Evolutionary conservation across 306 rosid species (phyloP).

Genomic region (Begonia masoniana): DNA sequence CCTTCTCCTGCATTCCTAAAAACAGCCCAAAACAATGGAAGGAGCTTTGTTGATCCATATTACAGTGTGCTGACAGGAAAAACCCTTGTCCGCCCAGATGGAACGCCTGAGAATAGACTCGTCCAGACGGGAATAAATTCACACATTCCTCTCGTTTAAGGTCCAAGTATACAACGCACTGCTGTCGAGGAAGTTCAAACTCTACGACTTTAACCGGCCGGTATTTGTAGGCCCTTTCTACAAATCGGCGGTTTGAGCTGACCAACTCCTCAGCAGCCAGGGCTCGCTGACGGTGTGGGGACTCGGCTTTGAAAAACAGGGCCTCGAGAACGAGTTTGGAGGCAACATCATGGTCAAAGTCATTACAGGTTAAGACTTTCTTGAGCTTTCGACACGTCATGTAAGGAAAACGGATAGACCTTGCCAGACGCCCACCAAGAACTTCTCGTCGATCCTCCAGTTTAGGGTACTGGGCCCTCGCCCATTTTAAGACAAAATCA

Average conservation of each 20-base stretch:
- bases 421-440: constrained; percentile 49
- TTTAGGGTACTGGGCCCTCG: constrained; percentile 46
- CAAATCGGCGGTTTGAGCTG: constrained; percentile 18
- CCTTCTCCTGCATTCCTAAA: constrained; percentile 37
- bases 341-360: constrained; percentile 66
- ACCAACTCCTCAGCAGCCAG: no score
- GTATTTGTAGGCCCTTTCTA: constrained; percentile 35
- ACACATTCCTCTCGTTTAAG: constrained; percentile 72
- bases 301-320: constrained; percentile 14
- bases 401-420: constrained; percentile 65
- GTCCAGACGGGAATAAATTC: neutral
- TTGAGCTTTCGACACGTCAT: constrained; percentile 74
- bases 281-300: constrained; percentile 64
- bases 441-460: constrained; percentile 69
- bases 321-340: constrained; percentile 74
- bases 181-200: constrained; percentile 74
- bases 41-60: constrained; percentile 85
- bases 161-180: constrained; percentile 78
- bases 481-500: constrained; percentile 80
- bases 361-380: constrained; percentile 65
- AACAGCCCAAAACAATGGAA: constrained; percentile 87
- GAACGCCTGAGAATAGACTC: no score
- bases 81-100: constrained; percentile 41
- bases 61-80: constrained; percentile 84
- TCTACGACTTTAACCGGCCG: constrained; percentile 76